phyloP scores from a whole-genome alignment of 225 moss, liverwort and hornwort species.

The Bryum argenteum region DNA sequence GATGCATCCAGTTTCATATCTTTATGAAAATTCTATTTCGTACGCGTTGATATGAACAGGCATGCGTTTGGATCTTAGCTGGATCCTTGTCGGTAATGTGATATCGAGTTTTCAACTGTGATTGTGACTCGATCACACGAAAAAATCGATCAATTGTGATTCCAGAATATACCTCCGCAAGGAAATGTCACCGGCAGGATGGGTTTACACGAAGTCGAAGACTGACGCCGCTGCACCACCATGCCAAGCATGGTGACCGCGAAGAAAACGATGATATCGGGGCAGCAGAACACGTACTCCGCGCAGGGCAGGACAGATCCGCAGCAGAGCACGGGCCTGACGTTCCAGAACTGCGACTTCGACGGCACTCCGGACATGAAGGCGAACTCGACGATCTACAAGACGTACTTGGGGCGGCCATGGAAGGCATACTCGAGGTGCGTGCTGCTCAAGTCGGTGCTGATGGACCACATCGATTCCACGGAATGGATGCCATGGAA shows the following conservation, averaged over 20 bases:
- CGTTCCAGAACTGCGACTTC: constrained; percentile 70
- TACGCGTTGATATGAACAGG: too few relatives aligned
- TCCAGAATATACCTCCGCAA: too few relatives aligned
- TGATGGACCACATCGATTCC: constrained; percentile 54
- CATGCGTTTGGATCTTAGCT: too few relatives aligned
- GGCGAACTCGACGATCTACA: constrained; percentile 35
- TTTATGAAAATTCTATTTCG: too few relatives aligned
- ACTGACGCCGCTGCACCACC: constrained; percentile 46
- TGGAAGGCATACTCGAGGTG: constrained; percentile 76
- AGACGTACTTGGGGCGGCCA: constrained; percentile 65
- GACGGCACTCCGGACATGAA: constrained; percentile 32
- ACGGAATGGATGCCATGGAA: constrained; percentile 68
- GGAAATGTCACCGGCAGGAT: too few relatives aligned
- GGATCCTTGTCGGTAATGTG: too few relatives aligned
- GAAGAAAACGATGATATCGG: constrained; percentile 29
- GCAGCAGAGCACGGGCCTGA: constrained; percentile 62
- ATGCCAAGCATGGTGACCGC: constrained; percentile 52
- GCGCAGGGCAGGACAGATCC: constrained; percentile 78
- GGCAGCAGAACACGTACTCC: constrained; percentile 46
- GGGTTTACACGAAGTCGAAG: too few relatives aligned
- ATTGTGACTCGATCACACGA: too few relatives aligned
- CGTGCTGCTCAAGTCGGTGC: constrained; percentile 50
- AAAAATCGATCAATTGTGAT: too few relatives aligned
- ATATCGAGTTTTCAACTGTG: too few relatives aligned
- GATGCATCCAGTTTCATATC: too few relatives aligned